These are phyloP conservation scores for Cardamine resedifolia DNA, from an alignment of 345 rosid genomes.

Conservation along the genomic window DNA sequence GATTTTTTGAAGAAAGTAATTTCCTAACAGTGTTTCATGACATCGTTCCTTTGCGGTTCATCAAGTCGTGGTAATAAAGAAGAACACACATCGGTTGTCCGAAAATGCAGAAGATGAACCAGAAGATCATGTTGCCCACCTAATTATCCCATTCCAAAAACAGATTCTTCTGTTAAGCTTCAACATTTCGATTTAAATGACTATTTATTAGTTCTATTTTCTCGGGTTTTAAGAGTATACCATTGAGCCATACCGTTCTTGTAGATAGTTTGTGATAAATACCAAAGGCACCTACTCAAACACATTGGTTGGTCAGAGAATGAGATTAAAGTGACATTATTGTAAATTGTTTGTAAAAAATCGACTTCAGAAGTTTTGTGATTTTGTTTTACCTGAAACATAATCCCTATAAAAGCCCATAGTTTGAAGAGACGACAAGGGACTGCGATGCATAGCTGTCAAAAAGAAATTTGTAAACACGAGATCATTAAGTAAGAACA, in stretches of 20 bases:
- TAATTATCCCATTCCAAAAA: conserved; percentile 37
- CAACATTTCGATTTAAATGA: not conserved
- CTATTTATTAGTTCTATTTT: not conserved
- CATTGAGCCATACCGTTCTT: conserved; percentile 75
- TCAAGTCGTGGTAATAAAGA: conserved; percentile 88
- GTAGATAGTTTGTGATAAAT: conserved; percentile 71
- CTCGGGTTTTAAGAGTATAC: conserved; percentile 44
- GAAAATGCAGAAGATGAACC: conserved; percentile 89
- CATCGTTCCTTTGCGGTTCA: conserved; percentile 68
- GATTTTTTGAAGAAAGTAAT: not conserved
- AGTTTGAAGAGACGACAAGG: conserved; percentile 91
- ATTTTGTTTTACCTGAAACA: conserved; percentile 76
- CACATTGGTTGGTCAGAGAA: conserved; percentile 14
- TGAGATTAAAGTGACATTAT: not conserved
- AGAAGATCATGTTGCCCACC: conserved; percentile 98
- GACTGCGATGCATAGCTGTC: conserved; percentile 89
- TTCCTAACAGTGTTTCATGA: conserved; percentile 11
- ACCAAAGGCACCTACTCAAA: conserved; percentile 81
- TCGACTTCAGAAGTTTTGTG: not conserved
- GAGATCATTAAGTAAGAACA: not conserved
- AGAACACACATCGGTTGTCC: conserved; percentile 98
- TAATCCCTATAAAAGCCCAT: conserved; percentile 95
- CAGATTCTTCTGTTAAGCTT: not conserved
- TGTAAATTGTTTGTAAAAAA: not conserved
- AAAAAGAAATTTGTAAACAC: conserved; percentile 10